These are phyloP conservation scores for Balamuthia mandrillaris DNA, from an alignment of 208 protist genomes.

Conservation along the genomic window DNA sequence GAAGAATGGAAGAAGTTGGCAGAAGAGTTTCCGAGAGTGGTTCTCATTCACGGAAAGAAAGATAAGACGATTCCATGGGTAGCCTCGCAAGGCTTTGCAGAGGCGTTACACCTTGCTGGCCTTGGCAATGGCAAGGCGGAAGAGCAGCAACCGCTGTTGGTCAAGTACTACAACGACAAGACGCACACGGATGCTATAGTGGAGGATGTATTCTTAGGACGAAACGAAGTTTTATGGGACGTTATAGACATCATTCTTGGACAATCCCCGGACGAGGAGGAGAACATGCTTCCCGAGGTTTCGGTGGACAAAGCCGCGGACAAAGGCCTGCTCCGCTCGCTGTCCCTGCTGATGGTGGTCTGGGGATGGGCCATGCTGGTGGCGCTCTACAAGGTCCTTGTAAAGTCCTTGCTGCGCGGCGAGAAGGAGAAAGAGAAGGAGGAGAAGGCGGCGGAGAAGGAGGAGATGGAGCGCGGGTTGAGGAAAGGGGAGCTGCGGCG, in stretches of 20 bases:
- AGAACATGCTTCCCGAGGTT: too few species aligned
- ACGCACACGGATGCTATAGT: conserved; percentile 28
- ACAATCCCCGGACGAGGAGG: background rate
- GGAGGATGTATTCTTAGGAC: conserved; percentile 27
- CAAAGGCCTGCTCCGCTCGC: too few species aligned
- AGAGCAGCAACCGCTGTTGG: too few species aligned
- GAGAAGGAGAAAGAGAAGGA: background rate
- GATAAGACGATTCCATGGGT: conserved; percentile 1
- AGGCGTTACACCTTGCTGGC: background rate
- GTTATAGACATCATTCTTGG: background rate
- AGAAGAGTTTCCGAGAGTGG: background rate
- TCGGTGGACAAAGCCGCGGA: too few species aligned
- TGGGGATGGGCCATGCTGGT: too few species aligned
- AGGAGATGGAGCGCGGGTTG: background rate
- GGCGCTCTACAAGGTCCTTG: too few species aligned
- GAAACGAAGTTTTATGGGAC: background rate
- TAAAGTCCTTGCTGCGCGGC: too few species aligned
- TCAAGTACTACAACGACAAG: background rate
- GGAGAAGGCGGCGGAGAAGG: background rate
- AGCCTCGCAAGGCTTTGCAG: background rate
- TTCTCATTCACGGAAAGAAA: background rate
- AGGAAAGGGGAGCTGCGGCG: background rate
- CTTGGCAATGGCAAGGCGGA: background rate
- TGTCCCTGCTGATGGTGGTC: too few species aligned
- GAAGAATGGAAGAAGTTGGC: too few species aligned